Percentiles rank a stretch among this genome's conserved stretches.
These are phyloP conservation scores for Avicennia marina DNA, from an alignment of 257 asterid genomes.

Conservation along the genomic window DNA sequence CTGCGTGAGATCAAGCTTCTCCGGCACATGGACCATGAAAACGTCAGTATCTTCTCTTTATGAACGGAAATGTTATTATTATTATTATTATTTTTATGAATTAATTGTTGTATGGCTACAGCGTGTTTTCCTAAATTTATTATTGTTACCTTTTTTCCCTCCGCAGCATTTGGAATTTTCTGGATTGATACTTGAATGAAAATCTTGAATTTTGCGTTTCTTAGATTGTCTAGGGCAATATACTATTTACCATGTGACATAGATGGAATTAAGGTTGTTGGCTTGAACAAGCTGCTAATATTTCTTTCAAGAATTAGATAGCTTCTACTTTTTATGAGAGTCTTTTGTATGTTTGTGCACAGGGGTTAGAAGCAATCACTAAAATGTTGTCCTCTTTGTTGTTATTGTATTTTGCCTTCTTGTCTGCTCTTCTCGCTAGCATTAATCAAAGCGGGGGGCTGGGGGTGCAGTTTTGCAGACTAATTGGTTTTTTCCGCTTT, in stretches of 20 bases:
- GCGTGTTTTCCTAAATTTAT: background rate
- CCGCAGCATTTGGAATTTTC: no score
- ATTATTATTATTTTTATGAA: background rate
- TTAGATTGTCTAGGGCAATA: background rate
- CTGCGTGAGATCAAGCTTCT: slow-evolving; percentile 98
- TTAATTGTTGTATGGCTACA: background rate
- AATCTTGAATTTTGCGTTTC: slow-evolving; percentile 1
- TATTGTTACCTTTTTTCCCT: no score
- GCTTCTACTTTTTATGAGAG: no score
- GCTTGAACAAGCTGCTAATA: no score
- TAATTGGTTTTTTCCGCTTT: background rate
- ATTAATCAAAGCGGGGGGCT: background rate
- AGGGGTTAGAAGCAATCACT: background rate
- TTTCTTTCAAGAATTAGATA: no score
- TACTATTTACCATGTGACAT: background rate
- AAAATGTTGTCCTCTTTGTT: background rate
- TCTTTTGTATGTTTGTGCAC: slow-evolving; percentile 2
- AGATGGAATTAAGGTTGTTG: background rate
- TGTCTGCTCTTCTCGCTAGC: background rate
- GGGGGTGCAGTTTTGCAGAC: background rate
- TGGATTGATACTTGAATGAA: background rate
- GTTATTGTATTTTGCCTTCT: background rate
- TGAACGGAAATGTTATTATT: background rate
- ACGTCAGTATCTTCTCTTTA: slow-evolving; percentile 45
- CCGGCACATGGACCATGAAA: slow-evolving; percentile 99